Conservation (phyloP, 148 eudicot species). For the Hydrangea macrophylla region DNA sequence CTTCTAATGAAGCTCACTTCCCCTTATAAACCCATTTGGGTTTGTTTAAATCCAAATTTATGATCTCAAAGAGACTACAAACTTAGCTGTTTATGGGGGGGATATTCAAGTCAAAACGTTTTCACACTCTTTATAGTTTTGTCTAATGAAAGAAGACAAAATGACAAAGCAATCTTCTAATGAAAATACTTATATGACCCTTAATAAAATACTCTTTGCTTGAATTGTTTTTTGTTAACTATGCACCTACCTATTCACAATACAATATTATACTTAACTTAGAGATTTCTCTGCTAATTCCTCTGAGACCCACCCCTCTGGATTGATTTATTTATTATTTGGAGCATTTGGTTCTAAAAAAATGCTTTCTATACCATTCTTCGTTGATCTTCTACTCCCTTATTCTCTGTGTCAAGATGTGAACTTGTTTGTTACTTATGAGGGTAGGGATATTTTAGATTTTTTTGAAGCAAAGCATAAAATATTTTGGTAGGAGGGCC, state of each 20-base stretch:
- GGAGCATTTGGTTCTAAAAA: conserved; percentile 35
- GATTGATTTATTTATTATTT: not conserved
- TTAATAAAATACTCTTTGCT: conserved; percentile 5
- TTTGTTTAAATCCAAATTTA: conserved; percentile 30
- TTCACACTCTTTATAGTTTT: conserved; percentile 31
- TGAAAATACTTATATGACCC: conserved; percentile 8
- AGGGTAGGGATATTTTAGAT: not conserved
- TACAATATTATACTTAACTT: conserved; percentile 6
- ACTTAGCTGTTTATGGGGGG: conserved; percentile 25
- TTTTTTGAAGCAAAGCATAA: no score
- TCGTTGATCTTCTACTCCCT: not conserved
- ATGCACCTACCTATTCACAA: not conserved
- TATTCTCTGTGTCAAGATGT: not conserved
- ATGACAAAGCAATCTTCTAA: conserved; percentile 33
- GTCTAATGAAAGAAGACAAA: conserved; percentile 25
- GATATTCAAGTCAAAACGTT: conserved; percentile 18
- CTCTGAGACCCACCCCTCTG: not conserved
- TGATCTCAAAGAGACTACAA: conserved; percentile 36
- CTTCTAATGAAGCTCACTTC: conserved; percentile 21
- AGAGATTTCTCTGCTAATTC: conserved; percentile 38
- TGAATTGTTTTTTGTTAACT: conserved; percentile 16
- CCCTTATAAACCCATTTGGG: conserved; percentile 14
- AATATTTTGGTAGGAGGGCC: no score
- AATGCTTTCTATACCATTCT: conserved; percentile 53
- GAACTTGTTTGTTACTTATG: not conserved